Conservation (phyloP, 352 stramenopile genomes). For the Globisporangium iwayamae region DNA sequence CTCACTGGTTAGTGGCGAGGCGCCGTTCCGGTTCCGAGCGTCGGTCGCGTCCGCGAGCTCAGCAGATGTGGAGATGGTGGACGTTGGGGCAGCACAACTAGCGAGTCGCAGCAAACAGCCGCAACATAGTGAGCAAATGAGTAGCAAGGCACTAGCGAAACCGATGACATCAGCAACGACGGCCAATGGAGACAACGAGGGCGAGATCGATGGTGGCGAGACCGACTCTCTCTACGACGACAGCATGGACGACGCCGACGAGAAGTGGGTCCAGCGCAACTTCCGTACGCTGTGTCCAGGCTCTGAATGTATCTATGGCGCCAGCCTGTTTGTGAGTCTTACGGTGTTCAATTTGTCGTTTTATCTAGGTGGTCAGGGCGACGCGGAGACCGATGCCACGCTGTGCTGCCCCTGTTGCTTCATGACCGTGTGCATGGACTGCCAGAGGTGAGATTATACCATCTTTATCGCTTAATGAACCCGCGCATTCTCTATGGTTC, state of each 20-base stretch:
- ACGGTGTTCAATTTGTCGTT: not conserved
- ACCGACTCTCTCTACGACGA: conserved; percentile 66
- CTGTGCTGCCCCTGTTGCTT: conserved; percentile 83
- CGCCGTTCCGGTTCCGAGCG: conserved; percentile 42
- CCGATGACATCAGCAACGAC: conserved; percentile 1
- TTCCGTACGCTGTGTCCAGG: conserved; percentile 26
- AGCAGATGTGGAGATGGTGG: conserved; percentile 21
- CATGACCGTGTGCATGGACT: conserved; percentile 72
- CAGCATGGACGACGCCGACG: conserved; percentile 53
- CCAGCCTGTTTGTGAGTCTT: not conserved
- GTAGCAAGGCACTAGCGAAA: not conserved
- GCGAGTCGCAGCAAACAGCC: conserved; percentile 3
- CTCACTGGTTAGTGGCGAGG: conserved; percentile 16
- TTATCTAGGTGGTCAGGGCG: conserved; percentile 4
- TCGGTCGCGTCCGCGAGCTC: not conserved
- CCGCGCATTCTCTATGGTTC: too few species aligned
- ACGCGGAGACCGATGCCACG: conserved; percentile 39
- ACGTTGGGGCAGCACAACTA: not conserved
- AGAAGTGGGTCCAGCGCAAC: conserved; percentile 68
- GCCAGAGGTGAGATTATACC: conserved; percentile 34
- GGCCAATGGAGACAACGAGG: conserved; percentile 6
- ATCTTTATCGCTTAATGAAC: too few species aligned
- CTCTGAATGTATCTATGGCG: too few species aligned
- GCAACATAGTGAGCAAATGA: conserved; percentile 20
- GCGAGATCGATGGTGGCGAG: conserved; percentile 22